Evolutionary conservation across 345 rosid genomes (phyloP), one percentile per base, ranked within the genome.

Genomic region (Xanthoceras sorbifolium): DNA sequence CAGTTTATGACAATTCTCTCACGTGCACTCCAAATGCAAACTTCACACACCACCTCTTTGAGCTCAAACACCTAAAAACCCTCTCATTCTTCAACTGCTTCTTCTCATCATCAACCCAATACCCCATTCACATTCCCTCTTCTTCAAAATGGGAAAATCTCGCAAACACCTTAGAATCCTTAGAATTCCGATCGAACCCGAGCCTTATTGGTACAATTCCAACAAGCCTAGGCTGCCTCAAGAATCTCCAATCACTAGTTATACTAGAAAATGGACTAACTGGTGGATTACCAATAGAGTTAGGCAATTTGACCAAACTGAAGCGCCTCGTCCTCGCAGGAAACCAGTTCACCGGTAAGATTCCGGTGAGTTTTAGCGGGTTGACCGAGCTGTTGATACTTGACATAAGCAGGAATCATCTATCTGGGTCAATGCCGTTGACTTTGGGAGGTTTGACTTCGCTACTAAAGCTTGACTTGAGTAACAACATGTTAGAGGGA

Each of bases 401-500:
- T 9, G 85, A 86, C 73, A 63, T 73, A 20, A 86, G 86, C 74
- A 77, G 84, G 75, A 86, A 84, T 77, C 59, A 57, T n/a, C 77
- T 83, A 7, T 79, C 85, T 0, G 89, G 85, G 59, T 36, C 77
- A 7, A 17, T 84, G 44, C 85, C 85, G 6, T 74, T 44, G 79
- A 78, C 82, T 55, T 31, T 84, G 15, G 77, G 82, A 17, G 73
- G 70, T 34, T 14, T 82, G 71, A 69, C 73, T 73, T 67, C 85
- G 23, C 81, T 84, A 0, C 71, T 86, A 64, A 86, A 86, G 84
- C 82, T 86, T 34, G 87, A 86, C 59, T 75, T 86, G 73, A 82
- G 85, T 64, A 32, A 67, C 52, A 86, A 84, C 70, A 76, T 20
- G 59, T 40, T 86, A 4, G 76, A 72, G 12, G 85, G 81, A 14